Base-by-base conservation (phyloP, 2,329 filamentous ascomycete genomes). In the Saccharata proteae region DNA sequence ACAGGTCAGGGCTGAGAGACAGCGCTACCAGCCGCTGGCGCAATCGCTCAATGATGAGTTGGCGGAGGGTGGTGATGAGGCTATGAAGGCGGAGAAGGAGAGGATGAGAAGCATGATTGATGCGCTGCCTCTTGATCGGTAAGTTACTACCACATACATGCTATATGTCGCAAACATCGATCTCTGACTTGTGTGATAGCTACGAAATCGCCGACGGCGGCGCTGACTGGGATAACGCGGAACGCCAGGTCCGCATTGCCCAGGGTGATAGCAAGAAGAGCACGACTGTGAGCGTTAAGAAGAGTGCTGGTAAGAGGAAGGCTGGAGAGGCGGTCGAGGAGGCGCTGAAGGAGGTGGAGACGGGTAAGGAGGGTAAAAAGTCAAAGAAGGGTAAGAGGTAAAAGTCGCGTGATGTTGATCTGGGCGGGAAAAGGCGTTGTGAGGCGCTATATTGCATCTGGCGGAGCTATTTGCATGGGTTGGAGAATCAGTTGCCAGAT, bases 31-130 rank as follows among this genome's bases (percentile, higher is more conserved):
- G 32, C 79, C 84, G 0, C 60, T 93, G n/a, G 68, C 76, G 29
- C 71, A 69, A 26, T 67, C 69, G 5, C 62, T 94, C 5, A 74
- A 84, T 17, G 81, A 90, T 7, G 90, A 96, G 55, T 66, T 96
- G 12, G 77, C 78, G 33, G 82, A 90, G 49, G 86, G 77, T 11
- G 85, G 79, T 2, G 74, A 88, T 38, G 78, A 90, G 54, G 74
- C 81, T 16, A 58, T 84, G 38, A 65, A 65, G 28, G 74, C 73
- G 37, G 62, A 93, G 46, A 73, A 72, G 43, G 76, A 81, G 55
- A 82, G 88, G 58, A 83, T 93, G 57, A 75, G 80, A 45, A 81
- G 83, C 43, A 64, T 96, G 42, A 93, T 96, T 47, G 82, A 94
- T 62, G 80, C 85, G 40, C 62, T 96, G 39, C 86, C 88, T 26